Conservation (phyloP, 305 asterid genomes). For the Lippia alba region DNA sequence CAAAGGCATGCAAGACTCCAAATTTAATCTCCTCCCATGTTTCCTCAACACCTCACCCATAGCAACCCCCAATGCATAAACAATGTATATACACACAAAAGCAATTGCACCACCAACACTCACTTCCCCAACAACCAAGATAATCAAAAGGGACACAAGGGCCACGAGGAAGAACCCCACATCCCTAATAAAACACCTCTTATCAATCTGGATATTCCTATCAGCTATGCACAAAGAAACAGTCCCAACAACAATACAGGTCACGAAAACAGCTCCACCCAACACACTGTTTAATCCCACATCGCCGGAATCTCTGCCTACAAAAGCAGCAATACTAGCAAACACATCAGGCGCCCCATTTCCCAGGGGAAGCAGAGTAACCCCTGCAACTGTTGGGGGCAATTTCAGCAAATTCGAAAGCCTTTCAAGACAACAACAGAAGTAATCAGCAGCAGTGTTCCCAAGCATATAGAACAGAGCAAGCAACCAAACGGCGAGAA, state of each 20-base stretch:
- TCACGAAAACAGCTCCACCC: conserved; percentile 92
- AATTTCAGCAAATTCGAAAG: conserved; percentile 59
- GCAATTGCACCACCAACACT: conserved; percentile 62
- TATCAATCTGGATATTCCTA: conserved; percentile 59
- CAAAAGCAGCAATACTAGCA: conserved; percentile 82
- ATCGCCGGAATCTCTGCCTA: conserved; percentile 70
- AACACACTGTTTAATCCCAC: conserved; percentile 84
- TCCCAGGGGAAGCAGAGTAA: conserved; percentile 85
- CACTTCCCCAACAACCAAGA: conserved; percentile 67
- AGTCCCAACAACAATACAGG: conserved; percentile 76
- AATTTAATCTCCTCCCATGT: conserved; percentile 34
- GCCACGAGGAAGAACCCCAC: conserved; percentile 66
- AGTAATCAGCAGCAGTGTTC: conserved; percentile 84
- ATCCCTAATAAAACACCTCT: conserved; percentile 77
- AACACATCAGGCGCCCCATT: conserved; percentile 96
- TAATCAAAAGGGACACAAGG: conserved; percentile 45
- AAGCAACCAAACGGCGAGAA: conserved; percentile 63
- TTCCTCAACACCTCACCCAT: conserved; percentile 56
- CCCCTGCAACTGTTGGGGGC: conserved; percentile 89
- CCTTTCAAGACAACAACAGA: conserved; percentile 74
- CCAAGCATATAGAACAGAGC: conserved; percentile 75
- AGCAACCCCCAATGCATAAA: conserved; percentile 67
- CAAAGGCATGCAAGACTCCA: conserved; percentile 42
- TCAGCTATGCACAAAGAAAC: conserved; percentile 62
- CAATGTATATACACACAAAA: conserved; percentile 61